Conservation (phyloP, 176 grass and related monocot species). For the Chloris gayana region DNA sequence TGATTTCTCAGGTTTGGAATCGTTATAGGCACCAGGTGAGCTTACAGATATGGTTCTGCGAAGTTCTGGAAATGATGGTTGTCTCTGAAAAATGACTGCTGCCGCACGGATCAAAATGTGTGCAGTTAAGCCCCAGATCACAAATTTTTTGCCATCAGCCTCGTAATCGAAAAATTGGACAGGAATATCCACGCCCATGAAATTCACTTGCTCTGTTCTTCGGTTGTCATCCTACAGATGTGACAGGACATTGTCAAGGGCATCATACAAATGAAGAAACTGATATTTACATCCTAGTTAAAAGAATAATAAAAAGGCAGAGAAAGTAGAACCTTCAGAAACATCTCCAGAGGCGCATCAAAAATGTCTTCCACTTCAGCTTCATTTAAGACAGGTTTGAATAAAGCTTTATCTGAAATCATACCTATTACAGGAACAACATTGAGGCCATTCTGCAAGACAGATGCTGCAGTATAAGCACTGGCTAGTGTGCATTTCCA, state of each 20-base stretch:
- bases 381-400: constrained; percentile 64
- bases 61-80: constrained; percentile 68
- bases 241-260: background rate
- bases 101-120: constrained; percentile 80
- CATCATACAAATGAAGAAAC: background rate
- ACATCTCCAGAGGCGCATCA: constrained; percentile 92
- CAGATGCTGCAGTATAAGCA: constrained; percentile 25
- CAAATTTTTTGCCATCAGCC: constrained; percentile 52
- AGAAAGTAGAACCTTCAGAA: constrained; percentile 70
- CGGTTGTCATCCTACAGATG: constrained; percentile 71
- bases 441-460: constrained; percentile 76
- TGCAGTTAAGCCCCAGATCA: constrained; percentile 96
- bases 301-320: background rate
- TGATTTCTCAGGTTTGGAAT: background rate
- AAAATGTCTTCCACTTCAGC: constrained; percentile 92
- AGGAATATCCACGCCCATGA: constrained; percentile 63
- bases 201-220: constrained; percentile 52
- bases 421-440: constrained; percentile 84
- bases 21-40: background rate
- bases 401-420: constrained; percentile 63
- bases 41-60: constrained; percentile 22
- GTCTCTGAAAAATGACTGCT: constrained; percentile 61
- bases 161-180: constrained; percentile 77
- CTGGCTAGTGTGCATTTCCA: background rate
- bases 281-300: background rate